A percentile compares a stretch with the other conserved stretches of the same genome.
Conservation (phyloP, 2,329 filamentous ascomycete species). For the Trichoderma semiorbis region DNA sequence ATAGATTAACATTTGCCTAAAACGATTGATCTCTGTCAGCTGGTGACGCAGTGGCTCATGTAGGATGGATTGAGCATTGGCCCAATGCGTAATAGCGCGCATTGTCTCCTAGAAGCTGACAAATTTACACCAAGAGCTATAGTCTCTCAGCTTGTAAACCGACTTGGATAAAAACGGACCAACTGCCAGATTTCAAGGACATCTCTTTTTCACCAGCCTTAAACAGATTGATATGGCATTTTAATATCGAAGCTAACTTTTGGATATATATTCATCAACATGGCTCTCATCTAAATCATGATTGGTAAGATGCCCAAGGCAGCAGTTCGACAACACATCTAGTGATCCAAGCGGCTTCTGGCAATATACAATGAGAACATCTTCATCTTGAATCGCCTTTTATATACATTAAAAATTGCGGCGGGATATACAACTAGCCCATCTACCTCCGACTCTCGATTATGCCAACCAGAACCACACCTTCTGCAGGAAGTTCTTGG, state of each 20-base stretch:
- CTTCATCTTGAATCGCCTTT: not conserved
- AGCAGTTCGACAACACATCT: not conserved
- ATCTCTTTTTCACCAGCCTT: not conserved
- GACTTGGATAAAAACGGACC: not conserved
- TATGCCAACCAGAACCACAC: constrained; percentile 57
- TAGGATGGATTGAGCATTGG: not conserved
- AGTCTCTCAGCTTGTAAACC: not conserved
- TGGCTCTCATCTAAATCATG: not conserved
- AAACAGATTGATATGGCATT: not conserved
- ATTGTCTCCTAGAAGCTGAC: not conserved
- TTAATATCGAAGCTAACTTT: not conserved
- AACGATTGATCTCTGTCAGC: not conserved
- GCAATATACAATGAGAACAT: not conserved
- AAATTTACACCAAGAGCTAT: not conserved
- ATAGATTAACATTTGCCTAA: not conserved
- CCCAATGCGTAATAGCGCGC: not conserved
- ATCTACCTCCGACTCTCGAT: not conserved
- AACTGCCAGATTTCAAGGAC: not conserved
- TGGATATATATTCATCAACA: not conserved
- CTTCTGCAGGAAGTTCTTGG: constrained; percentile 51
- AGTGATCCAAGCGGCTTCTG: not conserved
- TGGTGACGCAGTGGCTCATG: not conserved
- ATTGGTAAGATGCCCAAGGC: not conserved
- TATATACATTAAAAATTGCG: not conserved
- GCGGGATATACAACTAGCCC: not conserved